These are phyloP conservation scores for Fusarium luffae DNA, from an alignment of 2,329 filamentous ascomycete species.

Conservation along the genomic window DNA sequence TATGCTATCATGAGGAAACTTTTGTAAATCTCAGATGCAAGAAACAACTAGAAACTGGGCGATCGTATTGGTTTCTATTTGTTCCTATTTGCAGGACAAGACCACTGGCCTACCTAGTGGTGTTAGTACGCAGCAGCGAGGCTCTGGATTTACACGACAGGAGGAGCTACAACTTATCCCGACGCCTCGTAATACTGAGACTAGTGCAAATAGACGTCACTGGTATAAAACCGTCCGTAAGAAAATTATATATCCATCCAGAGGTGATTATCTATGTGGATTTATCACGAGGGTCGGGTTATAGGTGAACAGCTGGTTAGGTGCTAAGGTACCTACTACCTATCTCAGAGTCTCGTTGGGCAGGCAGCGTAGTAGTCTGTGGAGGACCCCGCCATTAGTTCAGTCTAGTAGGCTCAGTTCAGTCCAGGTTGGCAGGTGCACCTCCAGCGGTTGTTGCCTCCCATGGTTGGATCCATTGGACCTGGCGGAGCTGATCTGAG, in stretches of 20 bases:
- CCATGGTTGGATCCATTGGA: neutral
- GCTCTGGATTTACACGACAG: neutral
- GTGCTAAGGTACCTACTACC: too few relatives aligned
- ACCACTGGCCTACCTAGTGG: neutral
- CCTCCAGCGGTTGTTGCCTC: slow-evolving; percentile 26
- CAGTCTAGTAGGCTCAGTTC: neutral
- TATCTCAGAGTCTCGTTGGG: neutral
- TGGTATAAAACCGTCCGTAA: neutral
- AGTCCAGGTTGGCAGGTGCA: slow-evolving; percentile 5
- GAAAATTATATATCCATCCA: neutral
- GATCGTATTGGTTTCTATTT: neutral
- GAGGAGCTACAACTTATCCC: neutral
- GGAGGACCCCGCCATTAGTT: slow-evolving; percentile 23
- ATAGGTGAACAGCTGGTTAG: neutral
- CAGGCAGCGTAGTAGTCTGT: neutral
- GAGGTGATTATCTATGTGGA: neutral
- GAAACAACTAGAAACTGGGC: neutral
- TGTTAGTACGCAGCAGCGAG: neutral
- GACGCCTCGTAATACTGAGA: neutral
- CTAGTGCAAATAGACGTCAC: neutral
- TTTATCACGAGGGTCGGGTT: neutral
- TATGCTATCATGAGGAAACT: neutral
- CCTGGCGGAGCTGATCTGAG: slow-evolving; percentile 18
- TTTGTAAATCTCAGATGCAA: neutral
- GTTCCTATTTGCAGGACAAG: neutral